phyloP scores from a whole-genome alignment of 805 yeast genomes.

The Ogataea allantospora region DNA sequence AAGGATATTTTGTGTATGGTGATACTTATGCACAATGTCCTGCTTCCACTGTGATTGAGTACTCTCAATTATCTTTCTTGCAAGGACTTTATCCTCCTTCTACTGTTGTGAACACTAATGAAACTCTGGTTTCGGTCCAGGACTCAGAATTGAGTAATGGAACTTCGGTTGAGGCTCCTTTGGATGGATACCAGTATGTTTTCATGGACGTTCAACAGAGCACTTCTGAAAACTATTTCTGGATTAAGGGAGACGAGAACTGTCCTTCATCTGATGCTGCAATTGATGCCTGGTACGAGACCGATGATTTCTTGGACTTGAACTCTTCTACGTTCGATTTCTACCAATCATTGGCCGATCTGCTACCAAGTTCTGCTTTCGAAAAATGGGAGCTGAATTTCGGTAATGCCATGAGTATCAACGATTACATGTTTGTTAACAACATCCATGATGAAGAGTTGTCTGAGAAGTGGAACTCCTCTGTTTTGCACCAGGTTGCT shows the following conservation, averaged over 20 bases:
- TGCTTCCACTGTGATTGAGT: conserved; percentile 37
- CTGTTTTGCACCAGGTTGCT: conserved; percentile 33
- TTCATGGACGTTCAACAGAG: conserved; percentile 37
- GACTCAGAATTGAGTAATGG: conserved; percentile 42
- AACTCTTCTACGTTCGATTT: conserved; percentile 39
- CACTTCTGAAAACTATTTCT: conserved; percentile 38
- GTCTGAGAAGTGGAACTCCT: conserved; percentile 32
- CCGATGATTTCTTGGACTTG: conserved; percentile 32
- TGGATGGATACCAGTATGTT: conserved; percentile 47
- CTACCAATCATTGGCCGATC: conserved; percentile 35
- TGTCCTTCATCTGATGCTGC: conserved; percentile 42
- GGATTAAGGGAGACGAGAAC: conserved; percentile 41
- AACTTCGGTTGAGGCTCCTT: conserved; percentile 36
- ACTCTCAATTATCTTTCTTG: conserved; percentile 42
- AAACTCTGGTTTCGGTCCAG: conserved; percentile 23
- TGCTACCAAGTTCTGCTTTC: conserved; percentile 30
- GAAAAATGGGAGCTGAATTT: conserved; percentile 35
- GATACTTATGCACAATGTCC: conserved; percentile 40
- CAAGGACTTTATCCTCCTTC: conserved; percentile 50
- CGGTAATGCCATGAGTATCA: conserved; percentile 39
- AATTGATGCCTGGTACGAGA: conserved; percentile 27
- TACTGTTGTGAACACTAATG: conserved; percentile 27
- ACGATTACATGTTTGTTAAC: conserved; percentile 41
- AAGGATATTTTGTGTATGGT: conserved; percentile 37
- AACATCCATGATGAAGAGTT: conserved; percentile 42